Conservation (phyloP, 1,284 basidiomycete species). For the Rhodotorula mucilaginosa region DNA sequence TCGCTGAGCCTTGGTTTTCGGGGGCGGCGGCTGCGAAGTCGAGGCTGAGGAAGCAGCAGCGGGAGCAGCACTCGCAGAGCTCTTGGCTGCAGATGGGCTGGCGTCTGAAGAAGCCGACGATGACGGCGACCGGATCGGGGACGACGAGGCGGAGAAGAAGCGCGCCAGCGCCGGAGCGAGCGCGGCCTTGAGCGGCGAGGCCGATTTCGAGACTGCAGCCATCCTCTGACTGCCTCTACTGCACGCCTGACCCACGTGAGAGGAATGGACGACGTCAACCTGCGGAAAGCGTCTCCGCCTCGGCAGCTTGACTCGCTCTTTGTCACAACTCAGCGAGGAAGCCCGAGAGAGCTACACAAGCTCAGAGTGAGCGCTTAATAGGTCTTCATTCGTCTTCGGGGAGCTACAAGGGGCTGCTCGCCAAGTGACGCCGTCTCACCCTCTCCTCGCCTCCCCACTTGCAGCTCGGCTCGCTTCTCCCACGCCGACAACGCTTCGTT, state of each 20-base stretch:
- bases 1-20: slow-evolving; percentile 22
- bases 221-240: background rate
- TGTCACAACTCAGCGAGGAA: background rate
- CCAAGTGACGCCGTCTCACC: background rate
- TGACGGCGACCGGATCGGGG: slow-evolving; percentile 5
- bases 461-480: background rate
- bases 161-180: slow-evolving; percentile 8
- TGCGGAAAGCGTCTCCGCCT: background rate
- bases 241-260: background rate
- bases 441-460: background rate
- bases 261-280: background rate
- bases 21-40: background rate
- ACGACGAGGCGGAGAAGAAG: slow-evolving; percentile 14
- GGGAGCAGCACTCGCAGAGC: no score
- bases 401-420: no score
- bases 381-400: no score
- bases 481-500: background rate
- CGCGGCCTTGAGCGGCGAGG: background rate
- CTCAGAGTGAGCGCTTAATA: no score
- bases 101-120: background rate
- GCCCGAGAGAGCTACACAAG: no score
- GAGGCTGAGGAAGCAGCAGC: background rate
- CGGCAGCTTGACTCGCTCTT: background rate
- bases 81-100: background rate
- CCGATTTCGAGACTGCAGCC: background rate